Evolutionary conservation across 331 rosid species (phyloP), one percentile per base, ranked within the genome.

Genomic region (Spiraea crenata): DNA sequence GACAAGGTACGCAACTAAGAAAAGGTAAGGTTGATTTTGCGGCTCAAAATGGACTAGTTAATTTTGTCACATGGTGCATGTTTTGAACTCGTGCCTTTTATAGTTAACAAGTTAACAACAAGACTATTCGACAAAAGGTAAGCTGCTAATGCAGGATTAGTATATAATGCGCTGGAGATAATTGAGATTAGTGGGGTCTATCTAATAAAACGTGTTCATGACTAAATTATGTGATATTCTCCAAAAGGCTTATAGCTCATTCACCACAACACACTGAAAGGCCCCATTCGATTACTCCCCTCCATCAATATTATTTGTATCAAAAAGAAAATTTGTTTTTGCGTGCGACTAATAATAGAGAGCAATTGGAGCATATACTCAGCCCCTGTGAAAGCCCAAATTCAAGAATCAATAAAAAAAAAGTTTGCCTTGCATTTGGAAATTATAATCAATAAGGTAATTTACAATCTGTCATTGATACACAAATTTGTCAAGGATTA

Each of bases 341-440:
- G 7, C 9, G 47, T 42, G 47, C 9, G 47, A 42, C 47, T 0
- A 10, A 42, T 42, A 42, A 4, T 42, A 42, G 47, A 42, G 47
- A 42, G 9, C 47, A 7, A 42, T 42, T 5, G 14, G 55, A 50
- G 19, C 19, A 50, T 14, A 50, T 50, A 14, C 17, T 42, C 31
- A 25, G 2, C 9, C 2, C 1, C 8, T 42, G 55, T 14, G 17
- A 17, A 4, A 14, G 55, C 4, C 3, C 7, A 25, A 65, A 46
- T 49, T 66, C 58, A 66, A 66, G 13, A 9, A 66, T 66, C n/a
- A 40, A 66, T 14, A 47, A 15, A 44, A n/a, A n/a, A 25, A 25
- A 42, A 35, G 52, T 19, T 63, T 44, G 54, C 68, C 46, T 63
- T 52, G 13, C 37, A 12, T 63, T n/a, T n/a, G n/a, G n/a, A n/a